These are phyloP conservation scores for Miscanthus lutarioriparius DNA, from an alignment of 176 grass and related monocot species.

Conservation along the genomic window DNA sequence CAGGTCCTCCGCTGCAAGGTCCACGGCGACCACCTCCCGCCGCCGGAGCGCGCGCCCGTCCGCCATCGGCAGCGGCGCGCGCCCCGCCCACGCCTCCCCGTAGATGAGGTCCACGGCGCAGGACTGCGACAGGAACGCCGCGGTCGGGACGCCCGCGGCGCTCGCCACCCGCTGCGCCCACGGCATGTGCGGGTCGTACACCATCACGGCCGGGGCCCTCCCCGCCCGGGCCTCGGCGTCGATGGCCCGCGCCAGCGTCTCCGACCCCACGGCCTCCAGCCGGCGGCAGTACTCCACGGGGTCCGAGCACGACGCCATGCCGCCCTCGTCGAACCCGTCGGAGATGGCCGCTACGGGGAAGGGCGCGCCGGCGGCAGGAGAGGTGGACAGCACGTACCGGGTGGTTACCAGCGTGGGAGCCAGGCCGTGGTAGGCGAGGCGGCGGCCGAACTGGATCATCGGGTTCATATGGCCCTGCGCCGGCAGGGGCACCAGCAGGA, in stretches of 20 bases:
- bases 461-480: slow-evolving; percentile 12
- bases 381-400: background rate
- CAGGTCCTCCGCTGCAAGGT: background rate
- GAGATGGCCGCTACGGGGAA: background rate
- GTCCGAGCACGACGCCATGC: background rate
- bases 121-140: background rate
- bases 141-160: background rate
- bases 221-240: background rate
- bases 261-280: background rate
- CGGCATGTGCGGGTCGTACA: slow-evolving; percentile 5
- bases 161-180: background rate
- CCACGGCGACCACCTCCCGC: background rate
- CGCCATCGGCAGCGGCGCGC: background rate
- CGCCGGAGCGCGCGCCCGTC: background rate
- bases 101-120: background rate
- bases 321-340: slow-evolving; percentile 7
- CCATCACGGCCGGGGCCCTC: background rate
- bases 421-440: background rate
- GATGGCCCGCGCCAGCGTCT: slow-evolving; percentile 1
- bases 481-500: background rate
- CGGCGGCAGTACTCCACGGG: background rate
- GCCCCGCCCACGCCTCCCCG: background rate
- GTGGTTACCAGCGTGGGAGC: background rate
- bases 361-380: background rate
- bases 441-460: slow-evolving; percentile 7